Evolutionary conservation across 1,284 basidiomycete genomes (phyloP), one percentile per base, ranked within the genome.

Genomic region (Porogramme epimiltina): DNA sequence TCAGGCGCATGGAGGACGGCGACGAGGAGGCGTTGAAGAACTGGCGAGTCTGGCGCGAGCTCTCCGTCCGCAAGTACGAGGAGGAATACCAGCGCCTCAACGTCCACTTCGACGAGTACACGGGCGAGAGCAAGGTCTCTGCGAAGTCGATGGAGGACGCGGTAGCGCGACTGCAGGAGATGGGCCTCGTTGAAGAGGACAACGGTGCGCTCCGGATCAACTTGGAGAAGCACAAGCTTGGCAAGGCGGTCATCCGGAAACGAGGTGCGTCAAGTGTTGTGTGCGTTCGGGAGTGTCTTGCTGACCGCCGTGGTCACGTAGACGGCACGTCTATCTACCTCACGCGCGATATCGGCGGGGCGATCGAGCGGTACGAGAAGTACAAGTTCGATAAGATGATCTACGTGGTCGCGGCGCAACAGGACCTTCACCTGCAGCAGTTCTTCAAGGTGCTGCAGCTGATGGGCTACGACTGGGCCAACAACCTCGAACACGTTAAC

Each of bases 351-450:
- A 93, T 99, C 57, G 96, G 89, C 41, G 96, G 89, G 41, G 95
- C 95, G 0, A 88, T 91, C 62, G 91, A 98, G 75, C 91, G 96
- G 60, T 94, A 88, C 75, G 87, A 93, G 61, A 87, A 91, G 68
- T 94, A 94, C 79, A 83, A 90, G 54, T 97, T 98, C 63, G 95
- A 99, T 83, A 98, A 98, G 78, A 96, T 98, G 91, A 91, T 98
- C 67, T 96, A 96, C 73, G 94, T 98, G 66, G 85, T 97, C 42
- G 87, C 93, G 0, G 85, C 89, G n/a, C 95, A 97, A 68, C 97
- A 99, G 72, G 91, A 96, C 60, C 79, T 98, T 20, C 95, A 99
- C 69, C 79, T 94, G 41, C 81, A 88, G 4, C 96, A 98, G 67
- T 90, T 98, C 73, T 95, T 97, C 86, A 95, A 98, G 74, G 85